These are phyloP conservation scores for Penicillium crystallinum DNA, from an alignment of 495 filamentous ascomycete species.

Conservation along the genomic window DNA sequence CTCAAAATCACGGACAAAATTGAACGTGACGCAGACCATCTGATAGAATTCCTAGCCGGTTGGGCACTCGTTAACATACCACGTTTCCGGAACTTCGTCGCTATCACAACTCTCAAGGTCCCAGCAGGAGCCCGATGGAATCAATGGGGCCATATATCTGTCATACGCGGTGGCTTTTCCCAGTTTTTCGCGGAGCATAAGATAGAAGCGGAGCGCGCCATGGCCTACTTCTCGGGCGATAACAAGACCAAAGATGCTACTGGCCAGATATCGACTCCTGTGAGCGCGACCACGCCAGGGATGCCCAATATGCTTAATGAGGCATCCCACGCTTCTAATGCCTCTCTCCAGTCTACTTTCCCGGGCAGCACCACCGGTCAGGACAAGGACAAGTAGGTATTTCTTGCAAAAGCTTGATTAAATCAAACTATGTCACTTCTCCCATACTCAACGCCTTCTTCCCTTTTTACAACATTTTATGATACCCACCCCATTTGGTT, in stretches of 20 bases:
- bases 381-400: not conserved
- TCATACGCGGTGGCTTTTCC: not conserved
- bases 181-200: constrained; percentile 3
- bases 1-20: constrained; percentile 16
- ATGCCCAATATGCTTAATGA: not conserved
- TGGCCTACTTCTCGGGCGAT: not conserved
- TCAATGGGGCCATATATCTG: constrained; percentile 29
- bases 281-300: not conserved
- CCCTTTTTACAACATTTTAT: no score
- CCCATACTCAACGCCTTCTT: not conserved
- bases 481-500: not conserved
- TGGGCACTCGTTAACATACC: constrained; percentile 33
- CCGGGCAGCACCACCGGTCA: not conserved
- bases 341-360: not conserved
- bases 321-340: not conserved
- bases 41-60: constrained; percentile 42
- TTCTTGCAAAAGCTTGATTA: not conserved
- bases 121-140: constrained; percentile 18
- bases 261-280: not conserved
- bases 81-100: constrained; percentile 29
- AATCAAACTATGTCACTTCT: not conserved
- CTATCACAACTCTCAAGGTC: constrained; percentile 15
- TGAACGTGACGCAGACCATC: constrained; percentile 30
- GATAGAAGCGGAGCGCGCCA: not conserved
- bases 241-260: not conserved